Base-by-base conservation (phyloP, 1,284 basidiomycete species). In the Amylostereum areolatum region DNA sequence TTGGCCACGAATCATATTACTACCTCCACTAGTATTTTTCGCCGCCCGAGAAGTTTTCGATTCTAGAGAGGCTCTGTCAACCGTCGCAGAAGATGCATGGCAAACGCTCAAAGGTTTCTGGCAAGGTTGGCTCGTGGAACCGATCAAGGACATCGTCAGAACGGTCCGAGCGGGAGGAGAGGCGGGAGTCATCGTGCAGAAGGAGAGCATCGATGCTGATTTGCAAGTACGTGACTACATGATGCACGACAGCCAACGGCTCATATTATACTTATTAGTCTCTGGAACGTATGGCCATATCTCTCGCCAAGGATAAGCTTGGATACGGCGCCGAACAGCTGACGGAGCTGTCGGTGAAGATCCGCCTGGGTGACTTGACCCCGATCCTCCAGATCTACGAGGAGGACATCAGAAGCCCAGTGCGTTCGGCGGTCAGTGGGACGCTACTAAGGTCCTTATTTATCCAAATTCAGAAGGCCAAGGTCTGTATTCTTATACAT, bases 381-480 rank as follows among this genome's bases (percentile, higher is more conserved):
- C 77, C 89, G 8, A 89, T 98, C 7, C 77, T 97, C 57, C 75
- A 86, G 59, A 80, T 95, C 8, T 98, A 97, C 64, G 96, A 99
- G 69, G 78, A 87, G 54, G 93, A 98, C 60, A 91, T 99, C 68
- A 88, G 85, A 67, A 78, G 72, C 25, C 97, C 96, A 0, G 62
- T 98, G 50, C 85, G 80, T 58, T 92, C 90, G 30, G 90, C 85
- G 3, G 53, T 98, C 5, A 72, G 77, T 3, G 96, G 96, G 4
- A 88, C 86, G 10, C 76, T 99, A 10, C 71, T 98, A 28, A 80
- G 96, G 36, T 87, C 91, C 0, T 69, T 95, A 32, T 84, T 99
- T 51, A 89, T 99, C 48, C 96, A 98, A 64, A 79, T 97, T 2
- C 96, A 99, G 62, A 99, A 98, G 67, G 91, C 94, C 51, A 98